These are phyloP conservation scores for Tylopilus cervinicoccineus DNA, from an alignment of 768 basidiomycete genomes.

Conservation along the genomic window DNA sequence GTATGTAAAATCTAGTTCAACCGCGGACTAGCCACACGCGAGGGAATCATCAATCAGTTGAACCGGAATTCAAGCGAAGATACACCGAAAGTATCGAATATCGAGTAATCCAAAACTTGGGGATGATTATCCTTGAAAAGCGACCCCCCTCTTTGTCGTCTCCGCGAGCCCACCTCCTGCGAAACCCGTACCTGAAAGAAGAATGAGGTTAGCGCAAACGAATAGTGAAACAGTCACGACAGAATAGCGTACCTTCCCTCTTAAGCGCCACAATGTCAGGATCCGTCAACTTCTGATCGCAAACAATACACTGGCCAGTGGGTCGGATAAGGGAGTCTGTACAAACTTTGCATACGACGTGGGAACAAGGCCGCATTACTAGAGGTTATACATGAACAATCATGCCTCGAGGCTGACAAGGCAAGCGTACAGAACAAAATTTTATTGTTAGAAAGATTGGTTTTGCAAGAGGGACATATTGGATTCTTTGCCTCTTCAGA, in stretches of 20 bases:
- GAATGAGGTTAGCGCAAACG: conserved; percentile 1
- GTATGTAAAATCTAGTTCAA: neutral
- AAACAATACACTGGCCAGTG: conserved; percentile 80
- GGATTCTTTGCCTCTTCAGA: conserved; percentile 56
- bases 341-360: conserved; percentile 91
- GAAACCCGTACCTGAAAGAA: conserved; percentile 75
- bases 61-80: neutral
- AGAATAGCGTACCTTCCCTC: conserved; percentile 65
- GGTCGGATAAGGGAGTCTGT: conserved; percentile 81
- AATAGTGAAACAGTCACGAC: neutral
- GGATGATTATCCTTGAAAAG: conserved; percentile 71
- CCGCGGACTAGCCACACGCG: neutral
- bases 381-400: neutral
- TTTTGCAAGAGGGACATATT: conserved; percentile 89
- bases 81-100: neutral
- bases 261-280: conserved; percentile 79
- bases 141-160: conserved; percentile 70
- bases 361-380: conserved; percentile 86
- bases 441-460: conserved; percentile 73
- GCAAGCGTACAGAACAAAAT: conserved; percentile 58
- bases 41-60: neutral
- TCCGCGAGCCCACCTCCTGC: conserved; percentile 95
- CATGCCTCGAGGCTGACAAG: neutral
- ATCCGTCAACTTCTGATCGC: conserved; percentile 62
- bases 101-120: neutral